phyloP scores from a whole-genome alignment of 495 filamentous ascomycete species.

The Corynascus novoguineensis region DNA sequence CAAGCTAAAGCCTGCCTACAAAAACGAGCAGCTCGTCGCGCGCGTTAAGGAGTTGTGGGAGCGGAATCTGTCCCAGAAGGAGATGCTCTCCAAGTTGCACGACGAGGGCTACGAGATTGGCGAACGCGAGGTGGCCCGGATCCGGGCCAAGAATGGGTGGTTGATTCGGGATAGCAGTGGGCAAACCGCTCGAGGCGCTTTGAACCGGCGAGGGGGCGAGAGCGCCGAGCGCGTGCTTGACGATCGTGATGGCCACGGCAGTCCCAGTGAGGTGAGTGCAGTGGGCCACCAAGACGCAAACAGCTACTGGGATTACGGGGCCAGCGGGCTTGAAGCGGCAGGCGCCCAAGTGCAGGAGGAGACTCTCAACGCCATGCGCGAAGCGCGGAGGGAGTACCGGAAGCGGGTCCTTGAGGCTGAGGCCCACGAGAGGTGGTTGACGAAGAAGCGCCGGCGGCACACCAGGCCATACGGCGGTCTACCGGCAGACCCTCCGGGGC shows the following conservation, averaged over 20 bases:
- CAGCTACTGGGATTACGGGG: conserved; percentile 1
- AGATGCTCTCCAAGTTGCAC: conserved; percentile 65
- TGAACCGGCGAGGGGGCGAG: not conserved
- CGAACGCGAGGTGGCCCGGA: conserved; percentile 59
- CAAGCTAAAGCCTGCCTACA: conserved; percentile 64
- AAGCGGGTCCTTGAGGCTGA: conserved; percentile 55
- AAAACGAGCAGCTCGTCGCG: conserved; percentile 57
- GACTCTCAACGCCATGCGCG: conserved; percentile 11
- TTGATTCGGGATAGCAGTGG: conserved; percentile 55
- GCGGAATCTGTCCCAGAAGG: conserved; percentile 58
- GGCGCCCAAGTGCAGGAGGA: conserved; percentile 14
- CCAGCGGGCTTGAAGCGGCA: not conserved
- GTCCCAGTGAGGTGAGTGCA: not conserved
- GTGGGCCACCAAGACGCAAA: not conserved
- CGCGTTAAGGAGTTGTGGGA: conserved; percentile 74
- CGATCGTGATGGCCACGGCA: not conserved
- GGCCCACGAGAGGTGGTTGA: conserved; percentile 57
- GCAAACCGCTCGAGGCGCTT: conserved; percentile 17
- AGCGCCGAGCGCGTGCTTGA: not conserved
- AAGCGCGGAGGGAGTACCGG: conserved; percentile 52
- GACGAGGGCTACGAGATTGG: conserved; percentile 66
- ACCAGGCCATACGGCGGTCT: conserved; percentile 66
- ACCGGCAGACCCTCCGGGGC: conserved; percentile 66
- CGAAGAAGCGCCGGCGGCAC: conserved; percentile 65
- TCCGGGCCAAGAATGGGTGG: conserved; percentile 62